Percentiles rank a stretch among this genome's conserved stretches.
Evolutionary conservation across 2,329 filamentous ascomycete genomes (phyloP).

Genomic region (Neonectria punicea): DNA sequence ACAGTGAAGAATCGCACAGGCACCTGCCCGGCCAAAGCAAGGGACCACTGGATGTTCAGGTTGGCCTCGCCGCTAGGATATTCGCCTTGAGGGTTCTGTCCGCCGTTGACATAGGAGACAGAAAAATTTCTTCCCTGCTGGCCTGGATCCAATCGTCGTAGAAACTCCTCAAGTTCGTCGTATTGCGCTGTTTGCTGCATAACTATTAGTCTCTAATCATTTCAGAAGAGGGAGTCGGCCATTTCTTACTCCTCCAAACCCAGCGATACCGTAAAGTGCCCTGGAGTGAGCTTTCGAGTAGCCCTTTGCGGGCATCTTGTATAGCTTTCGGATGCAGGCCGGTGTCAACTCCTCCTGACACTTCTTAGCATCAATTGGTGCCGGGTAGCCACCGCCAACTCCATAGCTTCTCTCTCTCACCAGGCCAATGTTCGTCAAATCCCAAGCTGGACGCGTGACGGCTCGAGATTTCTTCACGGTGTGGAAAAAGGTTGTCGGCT

Average conservation of each 20-base stretch:
- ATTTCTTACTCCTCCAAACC: constrained; percentile 52
- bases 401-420: neutral
- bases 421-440: neutral
- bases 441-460: neutral
- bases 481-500: constrained; percentile 56
- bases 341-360: constrained; percentile 56
- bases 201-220: constrained; percentile 15
- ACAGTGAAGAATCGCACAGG: constrained; percentile 48
- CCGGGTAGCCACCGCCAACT: neutral
- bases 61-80: constrained; percentile 48
- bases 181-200: constrained; percentile 61
- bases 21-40: constrained; percentile 48
- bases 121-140: constrained; percentile 65
- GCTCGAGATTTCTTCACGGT: neutral
- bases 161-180: constrained; percentile 66
- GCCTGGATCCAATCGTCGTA: constrained; percentile 63
- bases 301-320: constrained; percentile 52
- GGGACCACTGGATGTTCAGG: constrained; percentile 52
- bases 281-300: constrained; percentile 68
- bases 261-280: constrained; percentile 71
- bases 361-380: constrained; percentile 26
- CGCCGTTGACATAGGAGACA: constrained; percentile 66
- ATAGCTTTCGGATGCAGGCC: constrained; percentile 56
- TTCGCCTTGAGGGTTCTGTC: constrained; percentile 59
- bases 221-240: neutral